phyloP scores from a whole-genome alignment of 31 red algal species.

The Odonthalia washingtoniensis region DNA sequence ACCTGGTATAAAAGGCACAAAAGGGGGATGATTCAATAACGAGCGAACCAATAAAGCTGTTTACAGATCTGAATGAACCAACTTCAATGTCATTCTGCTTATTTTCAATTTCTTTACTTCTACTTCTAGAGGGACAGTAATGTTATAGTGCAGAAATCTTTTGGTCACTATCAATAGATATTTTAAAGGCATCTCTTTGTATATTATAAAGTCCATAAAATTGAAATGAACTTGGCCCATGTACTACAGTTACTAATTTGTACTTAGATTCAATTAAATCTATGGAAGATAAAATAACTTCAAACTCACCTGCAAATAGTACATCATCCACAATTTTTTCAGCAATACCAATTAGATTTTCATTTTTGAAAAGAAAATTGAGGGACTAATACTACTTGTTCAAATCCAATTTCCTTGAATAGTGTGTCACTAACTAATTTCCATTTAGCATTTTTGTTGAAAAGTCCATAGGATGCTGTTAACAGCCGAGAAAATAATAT shows the following conservation, averaged over 20 bases:
- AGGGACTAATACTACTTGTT: no score
- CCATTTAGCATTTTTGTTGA: no score
- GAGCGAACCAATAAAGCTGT: conserved; percentile 11
- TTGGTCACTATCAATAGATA: neutral
- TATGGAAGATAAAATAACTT: no score
- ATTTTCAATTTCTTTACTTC: neutral
- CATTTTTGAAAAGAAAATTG: no score
- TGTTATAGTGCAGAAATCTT: neutral
- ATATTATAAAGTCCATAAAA: neutral
- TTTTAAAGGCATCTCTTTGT: neutral
- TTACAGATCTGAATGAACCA: no score
- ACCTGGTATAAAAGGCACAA: neutral
- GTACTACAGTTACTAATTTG: neutral
- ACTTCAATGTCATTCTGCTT: neutral
- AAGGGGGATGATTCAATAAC: neutral
- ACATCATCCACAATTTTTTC: neutral
- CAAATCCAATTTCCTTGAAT: no score
- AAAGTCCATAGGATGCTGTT: no score
- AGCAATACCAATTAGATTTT: neutral
- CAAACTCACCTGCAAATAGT: no score
- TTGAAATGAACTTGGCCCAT: neutral
- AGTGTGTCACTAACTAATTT: no score
- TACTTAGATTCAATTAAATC: neutral
- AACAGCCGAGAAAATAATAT: neutral
- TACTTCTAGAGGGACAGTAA: neutral